Conservation (phyloP, 164 flowering plant species). For the Litsea cubeba region DNA sequence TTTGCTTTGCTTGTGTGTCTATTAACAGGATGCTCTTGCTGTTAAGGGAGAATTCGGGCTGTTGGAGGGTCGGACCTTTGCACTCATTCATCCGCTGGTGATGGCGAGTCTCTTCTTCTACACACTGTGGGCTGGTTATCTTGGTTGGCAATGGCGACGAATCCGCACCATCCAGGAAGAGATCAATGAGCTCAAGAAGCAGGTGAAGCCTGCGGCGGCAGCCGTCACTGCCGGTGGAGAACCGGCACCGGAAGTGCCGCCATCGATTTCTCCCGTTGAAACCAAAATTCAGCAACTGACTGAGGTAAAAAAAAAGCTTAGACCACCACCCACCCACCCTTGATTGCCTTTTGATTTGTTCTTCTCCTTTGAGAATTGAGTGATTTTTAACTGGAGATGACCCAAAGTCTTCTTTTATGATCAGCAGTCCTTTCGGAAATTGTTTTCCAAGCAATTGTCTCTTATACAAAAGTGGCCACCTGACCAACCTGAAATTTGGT, state of each 20-base stretch:
- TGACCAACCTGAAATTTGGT: too few relatives aligned
- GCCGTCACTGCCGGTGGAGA: constrained; percentile 31
- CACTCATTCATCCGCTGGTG: constrained; percentile 73
- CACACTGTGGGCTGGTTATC: constrained; percentile 80
- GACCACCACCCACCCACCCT: too few relatives aligned
- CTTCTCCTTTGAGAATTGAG: too few relatives aligned
- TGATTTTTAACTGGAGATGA: too few relatives aligned
- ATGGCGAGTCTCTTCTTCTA: constrained; percentile 73
- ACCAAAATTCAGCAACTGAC: constrained; percentile 70
- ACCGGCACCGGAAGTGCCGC: constrained; percentile 23
- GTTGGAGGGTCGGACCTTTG: constrained; percentile 72
- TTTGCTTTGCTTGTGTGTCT: not conserved
- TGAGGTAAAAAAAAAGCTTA: constrained; percentile 39
- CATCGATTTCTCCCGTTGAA: constrained; percentile 53
- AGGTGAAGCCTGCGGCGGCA: constrained; percentile 55
- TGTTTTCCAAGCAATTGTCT: too few relatives aligned
- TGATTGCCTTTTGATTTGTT: too few relatives aligned
- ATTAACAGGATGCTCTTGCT: constrained; percentile 71
- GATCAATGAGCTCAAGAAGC: constrained; percentile 84
- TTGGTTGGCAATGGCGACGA: constrained; percentile 99
- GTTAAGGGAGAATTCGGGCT: constrained; percentile 74
- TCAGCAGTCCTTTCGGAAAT: too few relatives aligned
- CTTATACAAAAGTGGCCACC: too few relatives aligned
- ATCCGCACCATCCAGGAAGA: constrained; percentile 78
- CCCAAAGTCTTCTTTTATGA: too few relatives aligned